Conservation (phyloP, 176 grass and related monocot genomes). For the Cocos nucifera region DNA sequence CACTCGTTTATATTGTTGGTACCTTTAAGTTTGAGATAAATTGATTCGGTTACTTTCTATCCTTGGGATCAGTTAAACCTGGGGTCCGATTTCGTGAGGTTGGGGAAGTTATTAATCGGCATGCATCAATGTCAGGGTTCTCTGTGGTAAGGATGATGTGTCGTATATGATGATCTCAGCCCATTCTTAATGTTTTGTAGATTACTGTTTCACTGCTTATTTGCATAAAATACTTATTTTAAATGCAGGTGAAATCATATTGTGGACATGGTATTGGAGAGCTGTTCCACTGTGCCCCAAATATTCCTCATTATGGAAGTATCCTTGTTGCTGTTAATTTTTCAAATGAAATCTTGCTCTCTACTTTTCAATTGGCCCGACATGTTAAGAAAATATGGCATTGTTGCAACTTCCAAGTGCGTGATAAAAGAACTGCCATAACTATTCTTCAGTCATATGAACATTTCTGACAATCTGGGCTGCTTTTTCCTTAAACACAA, state of each 20-base stretch:
- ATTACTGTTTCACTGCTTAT: background rate
- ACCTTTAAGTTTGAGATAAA: too few species aligned
- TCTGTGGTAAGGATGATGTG: slow-evolving; percentile 60
- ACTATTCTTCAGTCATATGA: too few species aligned
- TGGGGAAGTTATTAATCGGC: slow-evolving; percentile 86
- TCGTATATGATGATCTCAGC: background rate
- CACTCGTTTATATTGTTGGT: too few species aligned
- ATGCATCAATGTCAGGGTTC: slow-evolving; percentile 81
- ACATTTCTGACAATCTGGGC: background rate
- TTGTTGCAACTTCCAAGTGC: too few species aligned
- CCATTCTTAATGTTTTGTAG: background rate
- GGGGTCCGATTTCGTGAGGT: slow-evolving; percentile 90
- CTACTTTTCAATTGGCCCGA: too few species aligned
- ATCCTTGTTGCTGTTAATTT: slow-evolving; percentile 8
- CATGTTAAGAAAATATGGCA: too few species aligned
- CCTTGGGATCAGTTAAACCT: slow-evolving; percentile 66
- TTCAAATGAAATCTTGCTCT: too few species aligned
- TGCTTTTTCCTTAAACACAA: slow-evolving; percentile 21
- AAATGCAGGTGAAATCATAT: slow-evolving; percentile 86
- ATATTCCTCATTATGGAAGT: slow-evolving; percentile 97
- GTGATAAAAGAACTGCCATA: too few species aligned
- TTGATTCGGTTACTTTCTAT: too few species aligned
- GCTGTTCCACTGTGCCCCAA: slow-evolving; percentile 91
- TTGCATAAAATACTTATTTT: background rate
- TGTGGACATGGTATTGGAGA: slow-evolving; percentile 97